These are phyloP conservation scores for Chaetoscypha palmicola DNA, from an alignment of 2,329 filamentous ascomycete species.

Conservation along the genomic window DNA sequence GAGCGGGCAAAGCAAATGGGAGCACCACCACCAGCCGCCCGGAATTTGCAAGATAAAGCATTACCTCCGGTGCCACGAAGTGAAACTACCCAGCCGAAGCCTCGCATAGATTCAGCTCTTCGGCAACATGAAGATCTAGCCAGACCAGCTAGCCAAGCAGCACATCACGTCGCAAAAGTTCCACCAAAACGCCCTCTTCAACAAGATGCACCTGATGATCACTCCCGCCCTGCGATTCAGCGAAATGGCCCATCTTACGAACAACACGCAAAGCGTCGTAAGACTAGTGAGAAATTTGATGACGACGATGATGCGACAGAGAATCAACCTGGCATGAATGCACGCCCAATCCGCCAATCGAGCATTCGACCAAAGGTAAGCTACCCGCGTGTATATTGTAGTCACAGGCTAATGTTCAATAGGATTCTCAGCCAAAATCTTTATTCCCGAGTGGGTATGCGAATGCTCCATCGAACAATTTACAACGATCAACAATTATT, in stretches of 20 bases:
- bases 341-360: slow-evolving; percentile 78
- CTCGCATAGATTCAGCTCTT: slow-evolving; percentile 50
- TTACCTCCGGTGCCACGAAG: slow-evolving; percentile 25
- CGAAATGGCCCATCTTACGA: slow-evolving; percentile 61
- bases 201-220: slow-evolving; percentile 49
- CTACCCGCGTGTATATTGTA: slow-evolving; percentile 17
- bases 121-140: slow-evolving; percentile 51
- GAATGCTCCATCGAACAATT: slow-evolving; percentile 40
- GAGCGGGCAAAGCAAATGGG: slow-evolving; percentile 59
- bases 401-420: slow-evolving; percentile 31
- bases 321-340: slow-evolving; percentile 62
- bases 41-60: slow-evolving; percentile 25
- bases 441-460: slow-evolving; percentile 55
- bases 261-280: slow-evolving; percentile 60
- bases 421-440: slow-evolving; percentile 56
- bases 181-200: slow-evolving; percentile 67
- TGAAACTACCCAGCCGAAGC: slow-evolving; percentile 28
- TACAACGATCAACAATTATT: slow-evolving; percentile 53
- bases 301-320: slow-evolving; percentile 57
- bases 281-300: slow-evolving; percentile 62
- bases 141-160: slow-evolving; percentile 52
- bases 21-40: slow-evolving; percentile 51
- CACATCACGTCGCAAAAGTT: slow-evolving; percentile 62
- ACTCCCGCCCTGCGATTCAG: slow-evolving; percentile 39
- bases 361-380: slow-evolving; percentile 43